Conservation (phyloP, 2,329 filamentous ascomycete genomes). For the Aschersonia sp. region DNA sequence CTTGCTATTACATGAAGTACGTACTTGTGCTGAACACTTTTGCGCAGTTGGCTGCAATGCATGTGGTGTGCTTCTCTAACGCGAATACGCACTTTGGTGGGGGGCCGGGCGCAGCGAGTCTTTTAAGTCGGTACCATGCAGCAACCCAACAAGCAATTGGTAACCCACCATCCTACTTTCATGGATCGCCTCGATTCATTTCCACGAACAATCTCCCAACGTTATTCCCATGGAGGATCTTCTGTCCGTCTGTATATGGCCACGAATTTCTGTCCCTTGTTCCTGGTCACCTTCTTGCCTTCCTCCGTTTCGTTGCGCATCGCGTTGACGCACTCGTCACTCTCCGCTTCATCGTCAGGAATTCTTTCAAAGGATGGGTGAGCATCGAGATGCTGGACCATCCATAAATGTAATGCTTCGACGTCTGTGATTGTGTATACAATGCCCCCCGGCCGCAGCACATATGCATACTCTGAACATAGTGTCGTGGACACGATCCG, state of each 20-base stretch:
- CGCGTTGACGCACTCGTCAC: slow-evolving; percentile 55
- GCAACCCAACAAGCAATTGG: not conserved
- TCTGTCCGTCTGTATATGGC: slow-evolving; percentile 71
- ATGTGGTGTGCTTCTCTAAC: too few species aligned
- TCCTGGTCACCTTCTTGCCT: slow-evolving; percentile 88
- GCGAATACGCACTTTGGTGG: too few species aligned
- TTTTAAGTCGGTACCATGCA: not conserved
- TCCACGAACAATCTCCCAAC: too few species aligned
- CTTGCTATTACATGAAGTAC: too few species aligned
- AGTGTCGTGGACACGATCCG: slow-evolving; percentile 81
- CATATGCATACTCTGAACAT: slow-evolving; percentile 88
- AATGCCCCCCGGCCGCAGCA: slow-evolving; percentile 66
- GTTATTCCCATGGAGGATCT: slow-evolving; percentile 58
- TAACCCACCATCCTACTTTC: too few species aligned
- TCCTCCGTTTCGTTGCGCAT: slow-evolving; percentile 88
- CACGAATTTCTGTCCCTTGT: slow-evolving; percentile 81
- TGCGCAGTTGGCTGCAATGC: too few species aligned
- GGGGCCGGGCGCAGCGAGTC: too few species aligned
- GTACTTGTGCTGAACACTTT: too few species aligned
- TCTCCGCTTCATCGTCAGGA: slow-evolving; percentile 48
- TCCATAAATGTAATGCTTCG: slow-evolving; percentile 85
- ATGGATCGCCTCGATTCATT: too few species aligned
- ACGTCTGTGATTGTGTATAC: slow-evolving; percentile 98
- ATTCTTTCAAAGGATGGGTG: slow-evolving; percentile 72
- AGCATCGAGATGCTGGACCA: slow-evolving; percentile 70